Conservation (phyloP, 2,329 filamentous ascomycete genomes). For the Claviceps sp. region DNA sequence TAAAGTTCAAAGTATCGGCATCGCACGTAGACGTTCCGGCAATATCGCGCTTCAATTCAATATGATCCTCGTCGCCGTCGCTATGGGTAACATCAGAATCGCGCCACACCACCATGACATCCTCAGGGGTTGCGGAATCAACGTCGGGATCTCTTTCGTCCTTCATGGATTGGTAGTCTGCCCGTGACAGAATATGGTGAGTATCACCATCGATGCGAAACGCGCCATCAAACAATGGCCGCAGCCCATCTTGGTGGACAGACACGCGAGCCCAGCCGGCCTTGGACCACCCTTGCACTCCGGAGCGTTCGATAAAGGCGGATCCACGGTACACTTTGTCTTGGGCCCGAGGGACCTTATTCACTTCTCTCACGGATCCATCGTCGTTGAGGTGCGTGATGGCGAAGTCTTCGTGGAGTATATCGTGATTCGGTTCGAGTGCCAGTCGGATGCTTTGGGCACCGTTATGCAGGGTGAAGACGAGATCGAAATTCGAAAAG, state of each 20-base stretch:
- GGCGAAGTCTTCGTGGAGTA: slow-evolving; percentile 62
- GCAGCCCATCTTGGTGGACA: slow-evolving; percentile 59
- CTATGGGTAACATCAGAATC: slow-evolving; percentile 65
- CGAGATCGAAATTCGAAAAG: slow-evolving; percentile 71
- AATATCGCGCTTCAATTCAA: slow-evolving; percentile 51
- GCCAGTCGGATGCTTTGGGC: slow-evolving; percentile 61
- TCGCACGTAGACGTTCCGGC: slow-evolving; percentile 43
- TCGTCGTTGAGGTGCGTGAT: slow-evolving; percentile 60
- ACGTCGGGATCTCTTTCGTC: slow-evolving; percentile 58
- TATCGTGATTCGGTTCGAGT: slow-evolving; percentile 83
- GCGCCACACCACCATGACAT: slow-evolving; percentile 82
- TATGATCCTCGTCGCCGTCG: slow-evolving; percentile 23
- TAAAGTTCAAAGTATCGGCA: slow-evolving; percentile 69
- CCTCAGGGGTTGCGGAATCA: slow-evolving; percentile 37
- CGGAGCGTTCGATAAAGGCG: slow-evolving; percentile 52
- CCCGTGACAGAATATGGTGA: slow-evolving; percentile 71
- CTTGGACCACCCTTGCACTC: slow-evolving; percentile 55
- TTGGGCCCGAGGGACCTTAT: slow-evolving; percentile 55
- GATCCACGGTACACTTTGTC: slow-evolving; percentile 79
- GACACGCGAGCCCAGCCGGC: slow-evolving; percentile 80
- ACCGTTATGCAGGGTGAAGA: slow-evolving; percentile 58
- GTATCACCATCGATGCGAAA: slow-evolving; percentile 72
- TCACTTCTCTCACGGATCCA: slow-evolving; percentile 52
- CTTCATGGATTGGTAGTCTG: slow-evolving; percentile 60
- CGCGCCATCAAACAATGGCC: slow-evolving; percentile 79